Percentiles rank a stretch among this genome's conserved stretches.
phyloP scores from a whole-genome alignment of 164 flowering plant genomes.

The Cinnamomum chago region DNA sequence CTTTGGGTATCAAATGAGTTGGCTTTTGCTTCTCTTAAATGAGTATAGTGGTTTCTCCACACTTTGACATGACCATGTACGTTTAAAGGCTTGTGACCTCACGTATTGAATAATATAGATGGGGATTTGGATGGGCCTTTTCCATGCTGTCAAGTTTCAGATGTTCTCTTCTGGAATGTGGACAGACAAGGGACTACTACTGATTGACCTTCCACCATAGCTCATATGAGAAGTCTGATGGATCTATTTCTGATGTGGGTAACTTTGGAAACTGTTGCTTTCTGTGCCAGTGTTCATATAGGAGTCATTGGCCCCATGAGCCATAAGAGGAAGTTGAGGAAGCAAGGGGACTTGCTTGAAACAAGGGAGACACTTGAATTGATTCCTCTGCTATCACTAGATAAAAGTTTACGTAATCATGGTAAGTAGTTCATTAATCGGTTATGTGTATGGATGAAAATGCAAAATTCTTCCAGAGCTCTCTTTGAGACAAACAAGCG shows the following conservation, averaged over 20 bases:
- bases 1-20: not conserved
- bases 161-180: not conserved
- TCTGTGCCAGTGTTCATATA: conserved; percentile 4
- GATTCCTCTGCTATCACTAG: not conserved
- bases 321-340: not conserved
- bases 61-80: not conserved
- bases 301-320: not conserved
- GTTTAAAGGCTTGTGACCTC: not conserved
- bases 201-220: not conserved
- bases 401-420: not conserved
- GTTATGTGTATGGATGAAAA: not conserved
- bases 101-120: not conserved
- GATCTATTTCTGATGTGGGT: conserved; percentile 8
- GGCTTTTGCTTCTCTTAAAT: conserved; percentile 2
- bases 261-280: conserved; percentile 3
- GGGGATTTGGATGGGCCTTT: not conserved
- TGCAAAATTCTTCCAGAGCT: not conserved
- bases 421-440: not conserved
- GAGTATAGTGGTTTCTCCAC: not conserved
- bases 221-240: not conserved
- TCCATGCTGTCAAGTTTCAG: not conserved
- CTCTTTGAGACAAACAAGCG: no score
- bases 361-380: not conserved
- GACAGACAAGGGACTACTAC: not conserved
- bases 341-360: not conserved